Evolutionary conservation across 176 grass and related monocot species (phyloP).

Genomic region (Musa acuminata): DNA sequence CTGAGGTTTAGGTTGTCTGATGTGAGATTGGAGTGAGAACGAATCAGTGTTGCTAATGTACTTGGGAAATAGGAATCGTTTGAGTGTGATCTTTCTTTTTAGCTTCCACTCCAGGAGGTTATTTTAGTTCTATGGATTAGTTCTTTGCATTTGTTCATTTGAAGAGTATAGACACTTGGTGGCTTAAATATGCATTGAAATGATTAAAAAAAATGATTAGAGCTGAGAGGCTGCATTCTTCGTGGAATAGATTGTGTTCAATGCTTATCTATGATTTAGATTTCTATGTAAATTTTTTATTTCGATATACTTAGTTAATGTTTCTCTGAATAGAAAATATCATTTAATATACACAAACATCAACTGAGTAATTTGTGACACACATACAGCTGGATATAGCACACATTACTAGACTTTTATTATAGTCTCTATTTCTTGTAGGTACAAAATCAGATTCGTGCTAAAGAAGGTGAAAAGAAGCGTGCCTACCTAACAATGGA

Average conservation of each 20-base stretch:
- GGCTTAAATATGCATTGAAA: not conserved
- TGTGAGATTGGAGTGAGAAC: too few relatives aligned
- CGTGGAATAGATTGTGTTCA: not conserved
- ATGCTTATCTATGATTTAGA: not conserved
- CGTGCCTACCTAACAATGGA: slow-evolving; percentile 80
- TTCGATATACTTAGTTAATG: not conserved
- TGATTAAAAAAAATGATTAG: not conserved
- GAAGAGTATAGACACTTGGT: not conserved
- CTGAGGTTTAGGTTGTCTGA: too few relatives aligned
- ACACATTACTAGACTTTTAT: not conserved
- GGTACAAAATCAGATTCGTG: slow-evolving; percentile 70
- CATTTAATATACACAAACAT: not conserved
- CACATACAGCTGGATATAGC: not conserved
- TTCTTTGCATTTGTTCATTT: slow-evolving; percentile 1
- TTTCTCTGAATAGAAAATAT: not conserved
- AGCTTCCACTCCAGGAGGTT: too few relatives aligned
- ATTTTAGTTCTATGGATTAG: slow-evolving; percentile 17
- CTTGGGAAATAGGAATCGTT: too few relatives aligned
- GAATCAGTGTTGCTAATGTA: too few relatives aligned
- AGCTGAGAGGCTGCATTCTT: not conserved
- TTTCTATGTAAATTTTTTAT: not conserved
- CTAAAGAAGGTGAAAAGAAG: slow-evolving; percentile 90
- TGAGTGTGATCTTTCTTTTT: not conserved
- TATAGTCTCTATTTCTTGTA: slow-evolving; percentile 30
- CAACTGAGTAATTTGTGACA: not conserved